Evolutionary conservation across 441 rosid species (phyloP).

Genomic region (Isatis lusitanica): DNA sequence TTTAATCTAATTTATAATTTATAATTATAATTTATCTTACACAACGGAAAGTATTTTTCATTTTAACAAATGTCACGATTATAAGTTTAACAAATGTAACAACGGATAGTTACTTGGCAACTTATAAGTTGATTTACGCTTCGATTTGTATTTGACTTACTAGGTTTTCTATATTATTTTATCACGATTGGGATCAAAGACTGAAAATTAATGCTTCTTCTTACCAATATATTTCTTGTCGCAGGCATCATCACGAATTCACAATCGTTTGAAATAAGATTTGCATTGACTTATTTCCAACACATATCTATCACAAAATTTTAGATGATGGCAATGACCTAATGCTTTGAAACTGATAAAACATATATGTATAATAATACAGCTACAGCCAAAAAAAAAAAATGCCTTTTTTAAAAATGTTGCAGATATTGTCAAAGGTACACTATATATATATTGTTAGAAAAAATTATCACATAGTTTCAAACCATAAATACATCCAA

Average conservation of each 20-base stretch:
- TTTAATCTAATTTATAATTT: too few species aligned
- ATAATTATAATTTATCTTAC: background rate
- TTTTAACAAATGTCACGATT: background rate
- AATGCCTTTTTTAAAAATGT: background rate
- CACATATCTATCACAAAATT: background rate
- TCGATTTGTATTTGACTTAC: slow-evolving; percentile 2
- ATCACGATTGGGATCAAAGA: background rate
- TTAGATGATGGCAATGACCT: too few species aligned
- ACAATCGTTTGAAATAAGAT: background rate
- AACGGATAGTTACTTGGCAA: background rate
- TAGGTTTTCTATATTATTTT: background rate
- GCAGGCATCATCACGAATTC: background rate
- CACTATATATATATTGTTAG: too few species aligned
- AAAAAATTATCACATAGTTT: too few species aligned
- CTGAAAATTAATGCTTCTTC: background rate
- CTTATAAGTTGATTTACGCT: background rate
- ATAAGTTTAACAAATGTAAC: background rate
- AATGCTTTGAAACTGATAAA: too few species aligned
- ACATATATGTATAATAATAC: too few species aligned
- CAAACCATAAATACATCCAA: background rate
- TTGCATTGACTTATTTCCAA: background rate
- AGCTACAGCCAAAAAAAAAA: too few species aligned
- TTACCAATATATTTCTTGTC: background rate
- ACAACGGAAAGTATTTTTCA: background rate
- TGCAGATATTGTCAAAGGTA: background rate